phyloP scores from a whole-genome alignment of 2,329 filamentous ascomycete genomes.

The Diaporthe longicolla region DNA sequence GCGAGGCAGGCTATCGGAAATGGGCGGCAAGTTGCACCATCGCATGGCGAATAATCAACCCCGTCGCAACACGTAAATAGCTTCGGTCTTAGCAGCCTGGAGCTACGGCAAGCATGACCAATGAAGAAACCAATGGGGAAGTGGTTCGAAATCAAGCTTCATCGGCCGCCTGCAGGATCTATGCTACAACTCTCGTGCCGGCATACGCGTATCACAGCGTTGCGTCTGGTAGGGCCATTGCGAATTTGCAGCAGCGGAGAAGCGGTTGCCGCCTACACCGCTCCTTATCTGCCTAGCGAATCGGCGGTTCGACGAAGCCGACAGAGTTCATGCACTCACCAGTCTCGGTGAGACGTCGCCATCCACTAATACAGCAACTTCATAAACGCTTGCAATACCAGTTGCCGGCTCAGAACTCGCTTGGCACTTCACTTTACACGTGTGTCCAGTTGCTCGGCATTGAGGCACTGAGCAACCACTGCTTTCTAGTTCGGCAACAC shows the following conservation, averaged over 20 bases:
- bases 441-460: not conserved
- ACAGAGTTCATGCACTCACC: slow-evolving; percentile 17
- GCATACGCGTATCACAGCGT: not conserved
- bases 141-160: not conserved
- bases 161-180: slow-evolving; percentile 30
- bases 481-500: slow-evolving; percentile 1
- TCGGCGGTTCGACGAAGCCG: slow-evolving; percentile 1
- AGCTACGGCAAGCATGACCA: not conserved
- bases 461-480: not conserved
- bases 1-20: not conserved
- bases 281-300: slow-evolving; percentile 7
- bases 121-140: slow-evolving; percentile 1
- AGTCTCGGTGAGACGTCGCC: slow-evolving; percentile 25
- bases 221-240: slow-evolving; percentile 15
- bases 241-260: not conserved
- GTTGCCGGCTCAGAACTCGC: not conserved
- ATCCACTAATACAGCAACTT: not conserved
- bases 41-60: not conserved
- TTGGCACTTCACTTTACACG: not conserved
- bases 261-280: slow-evolving; percentile 5
- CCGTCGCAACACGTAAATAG: not conserved
- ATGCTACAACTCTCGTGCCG: not conserved
- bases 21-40: not conserved
- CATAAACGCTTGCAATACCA: not conserved
- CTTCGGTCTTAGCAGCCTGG: slow-evolving; percentile 9